Evolutionary conservation across 1,284 basidiomycete species (phyloP).

Genomic region (Porogramme epimiltina): DNA sequence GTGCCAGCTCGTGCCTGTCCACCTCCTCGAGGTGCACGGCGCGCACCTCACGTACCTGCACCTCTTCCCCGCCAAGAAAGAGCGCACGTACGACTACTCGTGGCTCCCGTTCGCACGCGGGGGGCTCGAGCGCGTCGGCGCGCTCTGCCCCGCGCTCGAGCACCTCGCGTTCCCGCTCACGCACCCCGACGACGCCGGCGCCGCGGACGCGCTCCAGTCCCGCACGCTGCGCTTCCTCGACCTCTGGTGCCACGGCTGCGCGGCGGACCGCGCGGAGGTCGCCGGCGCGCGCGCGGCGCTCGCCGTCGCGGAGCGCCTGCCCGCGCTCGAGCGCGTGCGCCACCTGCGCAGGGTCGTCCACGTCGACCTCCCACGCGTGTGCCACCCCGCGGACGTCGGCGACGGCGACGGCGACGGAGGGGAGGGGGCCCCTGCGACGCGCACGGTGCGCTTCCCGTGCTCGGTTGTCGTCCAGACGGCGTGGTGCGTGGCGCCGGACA

Average conservation of each 20-base stretch:
- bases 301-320: not conserved
- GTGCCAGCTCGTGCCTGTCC: conserved; percentile 1
- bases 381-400: conserved; percentile 3
- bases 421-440: no score
- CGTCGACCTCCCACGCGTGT: conserved; percentile 13
- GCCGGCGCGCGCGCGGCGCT: not conserved
- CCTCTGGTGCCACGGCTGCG: conserved; percentile 9
- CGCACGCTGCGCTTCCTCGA: conserved; percentile 10
- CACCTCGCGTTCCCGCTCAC: conserved; percentile 11
- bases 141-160: conserved; percentile 9
- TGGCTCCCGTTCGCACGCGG: not conserved
- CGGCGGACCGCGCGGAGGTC: not conserved
- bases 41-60: conserved; percentile 9
- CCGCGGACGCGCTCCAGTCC: not conserved
- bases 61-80: conserved; percentile 4
- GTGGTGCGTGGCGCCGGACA: conserved; percentile 3
- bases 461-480: conserved; percentile 2
- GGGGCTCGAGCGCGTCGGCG: not conserved
- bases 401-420: no score
- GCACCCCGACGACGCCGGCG: not conserved
- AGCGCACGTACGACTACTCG: conserved; percentile 2
- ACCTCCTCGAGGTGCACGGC: conserved; percentile 8
- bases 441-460: conserved; percentile 1
- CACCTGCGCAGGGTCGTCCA: not conserved
- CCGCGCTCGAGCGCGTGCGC: conserved; percentile 2